These are phyloP conservation scores for Acacia concinna DNA, from an alignment of 331 rosid species.

Conservation along the genomic window DNA sequence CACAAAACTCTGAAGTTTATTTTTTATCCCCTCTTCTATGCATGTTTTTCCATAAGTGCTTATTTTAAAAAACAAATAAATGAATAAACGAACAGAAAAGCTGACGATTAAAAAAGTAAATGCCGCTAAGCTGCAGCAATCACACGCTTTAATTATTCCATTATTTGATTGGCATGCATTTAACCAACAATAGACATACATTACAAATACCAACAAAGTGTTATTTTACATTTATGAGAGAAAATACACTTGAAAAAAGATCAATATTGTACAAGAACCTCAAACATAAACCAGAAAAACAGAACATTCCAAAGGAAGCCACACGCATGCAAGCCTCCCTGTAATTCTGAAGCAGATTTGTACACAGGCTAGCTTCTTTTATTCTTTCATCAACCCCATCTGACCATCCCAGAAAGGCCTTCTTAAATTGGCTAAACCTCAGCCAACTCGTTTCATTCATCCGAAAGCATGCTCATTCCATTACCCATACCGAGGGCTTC, in stretches of 20 bases:
- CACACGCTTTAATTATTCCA: slow-evolving; percentile 20
- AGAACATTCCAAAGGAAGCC: slow-evolving; percentile 33
- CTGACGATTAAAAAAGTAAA: background rate
- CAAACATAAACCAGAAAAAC: slow-evolving; percentile 16
- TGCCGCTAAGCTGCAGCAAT: background rate
- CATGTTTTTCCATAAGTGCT: background rate
- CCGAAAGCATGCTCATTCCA: slow-evolving; percentile 23
- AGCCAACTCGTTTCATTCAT: slow-evolving; percentile 25
- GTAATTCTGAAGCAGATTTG: slow-evolving; percentile 40
- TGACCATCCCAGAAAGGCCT: slow-evolving; percentile 50
- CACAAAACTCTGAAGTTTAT: background rate
- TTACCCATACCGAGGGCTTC: background rate
- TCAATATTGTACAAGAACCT: slow-evolving; percentile 21
- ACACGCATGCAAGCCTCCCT: slow-evolving; percentile 34
- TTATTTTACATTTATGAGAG: slow-evolving; percentile 30
- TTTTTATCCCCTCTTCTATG: background rate
- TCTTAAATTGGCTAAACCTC: slow-evolving; percentile 32
- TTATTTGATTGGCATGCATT: background rate
- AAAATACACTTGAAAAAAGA: slow-evolving; percentile 30
- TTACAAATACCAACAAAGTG: slow-evolving; percentile 23
- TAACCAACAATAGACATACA: slow-evolving; percentile 22
- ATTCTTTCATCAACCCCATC: slow-evolving; percentile 36
- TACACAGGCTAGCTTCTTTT: slow-evolving; percentile 41
- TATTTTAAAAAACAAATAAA: background rate
- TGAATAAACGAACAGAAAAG: background rate